Evolutionary conservation across 208 protist genomes (phyloP).

Genomic region (Acanthamoeba royreba): DNA sequence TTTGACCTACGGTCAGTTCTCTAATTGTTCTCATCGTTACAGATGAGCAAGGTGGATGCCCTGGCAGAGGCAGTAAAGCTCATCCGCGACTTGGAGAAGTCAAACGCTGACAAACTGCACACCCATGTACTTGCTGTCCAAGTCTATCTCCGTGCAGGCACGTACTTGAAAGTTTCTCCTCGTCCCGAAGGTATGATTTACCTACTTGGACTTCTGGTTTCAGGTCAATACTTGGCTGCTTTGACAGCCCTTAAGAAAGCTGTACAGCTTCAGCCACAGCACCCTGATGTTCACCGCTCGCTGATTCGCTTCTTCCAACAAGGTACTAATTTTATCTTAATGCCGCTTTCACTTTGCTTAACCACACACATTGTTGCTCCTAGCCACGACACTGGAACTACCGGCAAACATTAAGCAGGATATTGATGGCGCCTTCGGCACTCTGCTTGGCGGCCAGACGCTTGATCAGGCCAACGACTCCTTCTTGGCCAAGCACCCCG

Average conservation of each 20-base stretch:
- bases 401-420: neutral
- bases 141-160: neutral
- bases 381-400: neutral
- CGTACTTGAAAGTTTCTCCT: neutral
- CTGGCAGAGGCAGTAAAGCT: neutral
- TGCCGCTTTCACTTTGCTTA: neutral
- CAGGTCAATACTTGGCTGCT: neutral
- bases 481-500: neutral
- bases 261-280: neutral
- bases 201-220: neutral
- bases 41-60: neutral
- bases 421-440: neutral
- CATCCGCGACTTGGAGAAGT: neutral
- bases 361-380: neutral
- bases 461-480: neutral
- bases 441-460: neutral
- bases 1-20: neutral
- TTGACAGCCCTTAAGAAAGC: neutral
- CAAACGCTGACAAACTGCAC: neutral
- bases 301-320: neutral
- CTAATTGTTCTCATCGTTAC: neutral
- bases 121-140: neutral
- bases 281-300: neutral
- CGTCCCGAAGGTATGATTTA: neutral
- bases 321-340: neutral